phyloP scores from a whole-genome alignment of 2,329 filamentous ascomycete genomes.

The Pseudopyricularia cyperi region DNA sequence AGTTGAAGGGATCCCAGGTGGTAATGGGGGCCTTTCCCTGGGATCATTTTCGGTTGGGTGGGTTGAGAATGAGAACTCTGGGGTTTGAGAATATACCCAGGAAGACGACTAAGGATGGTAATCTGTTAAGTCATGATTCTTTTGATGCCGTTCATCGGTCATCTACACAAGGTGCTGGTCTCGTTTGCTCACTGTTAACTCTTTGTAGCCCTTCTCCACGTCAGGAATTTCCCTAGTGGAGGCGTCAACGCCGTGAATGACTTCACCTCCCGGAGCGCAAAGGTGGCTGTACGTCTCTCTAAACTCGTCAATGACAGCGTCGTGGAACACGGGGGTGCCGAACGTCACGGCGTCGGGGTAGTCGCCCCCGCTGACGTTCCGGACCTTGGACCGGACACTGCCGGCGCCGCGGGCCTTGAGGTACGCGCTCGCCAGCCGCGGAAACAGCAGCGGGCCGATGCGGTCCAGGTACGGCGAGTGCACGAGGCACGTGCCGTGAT shows the following conservation, averaged over 20 bases:
- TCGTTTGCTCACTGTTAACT: slow-evolving; percentile 36
- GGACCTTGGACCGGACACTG: slow-evolving; percentile 75
- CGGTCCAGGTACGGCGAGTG: slow-evolving; percentile 58
- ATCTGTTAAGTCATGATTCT: neutral
- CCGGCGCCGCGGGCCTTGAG: slow-evolving; percentile 78
- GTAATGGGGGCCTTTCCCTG: slow-evolving; percentile 36
- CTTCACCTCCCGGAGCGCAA: neutral
- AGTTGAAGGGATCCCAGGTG: slow-evolving; percentile 29
- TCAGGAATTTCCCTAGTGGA: slow-evolving; percentile 21
- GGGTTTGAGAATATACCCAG: slow-evolving; percentile 81
- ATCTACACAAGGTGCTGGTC: too few species aligned
- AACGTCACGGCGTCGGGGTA: neutral
- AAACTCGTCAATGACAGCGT: slow-evolving; percentile 29
- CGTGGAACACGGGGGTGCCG: slow-evolving; percentile 19
- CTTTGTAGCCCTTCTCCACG: slow-evolving; percentile 48
- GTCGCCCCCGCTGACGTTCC: slow-evolving; percentile 48
- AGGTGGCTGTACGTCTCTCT: neutral
- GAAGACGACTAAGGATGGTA: slow-evolving; percentile 34
- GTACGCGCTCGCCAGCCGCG: slow-evolving; percentile 57
- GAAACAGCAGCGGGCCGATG: slow-evolving; percentile 59
- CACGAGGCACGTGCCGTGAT: slow-evolving; percentile 86
- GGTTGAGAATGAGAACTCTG: slow-evolving; percentile 62
- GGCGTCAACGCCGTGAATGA: neutral
- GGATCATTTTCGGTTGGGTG: slow-evolving; percentile 45
- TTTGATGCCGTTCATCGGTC: neutral